These are phyloP conservation scores for Volvox reticuliferus DNA, from an alignment of 139 green algal species.

Conservation along the genomic window DNA sequence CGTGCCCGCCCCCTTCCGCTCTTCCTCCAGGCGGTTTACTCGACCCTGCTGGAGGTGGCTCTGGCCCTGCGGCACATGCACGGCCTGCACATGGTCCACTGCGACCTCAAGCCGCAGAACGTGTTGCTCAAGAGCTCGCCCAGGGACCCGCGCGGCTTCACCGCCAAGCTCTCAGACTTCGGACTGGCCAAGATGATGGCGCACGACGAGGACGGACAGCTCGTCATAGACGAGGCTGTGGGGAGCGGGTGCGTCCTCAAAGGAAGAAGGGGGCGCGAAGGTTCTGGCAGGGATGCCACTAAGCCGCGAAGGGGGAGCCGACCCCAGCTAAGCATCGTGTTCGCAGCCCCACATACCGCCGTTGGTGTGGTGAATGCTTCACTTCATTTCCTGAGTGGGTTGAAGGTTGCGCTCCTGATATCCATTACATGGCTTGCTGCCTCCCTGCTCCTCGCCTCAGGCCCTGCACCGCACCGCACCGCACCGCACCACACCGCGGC, in stretches of 20 bases:
- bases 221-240: slow-evolving; percentile 42
- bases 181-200: slow-evolving; percentile 65
- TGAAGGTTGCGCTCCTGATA: too few species aligned
- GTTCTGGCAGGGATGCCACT: too few species aligned
- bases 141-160: slow-evolving; percentile 65
- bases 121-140: slow-evolving; percentile 67
- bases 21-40: slow-evolving; percentile 21
- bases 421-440: too few species aligned
- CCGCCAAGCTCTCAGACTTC: slow-evolving; percentile 81
- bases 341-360: too few species aligned
- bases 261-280: too few species aligned
- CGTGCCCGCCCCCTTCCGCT: not conserved
- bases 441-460: too few species aligned
- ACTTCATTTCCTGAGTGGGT: too few species aligned
- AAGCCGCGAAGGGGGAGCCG: too few species aligned
- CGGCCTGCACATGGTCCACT: slow-evolving; percentile 57
- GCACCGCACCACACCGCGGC: too few species aligned
- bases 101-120: slow-evolving; percentile 83
- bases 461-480: too few species aligned
- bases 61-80: slow-evolving; percentile 71
- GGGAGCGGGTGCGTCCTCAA: not conserved
- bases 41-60: slow-evolving; percentile 53
- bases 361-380: too few species aligned
- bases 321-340: too few species aligned
- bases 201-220: slow-evolving; percentile 30